These are phyloP conservation scores for Phaeotremella fagi DNA, from an alignment of 768 basidiomycete genomes.

Conservation along the genomic window DNA sequence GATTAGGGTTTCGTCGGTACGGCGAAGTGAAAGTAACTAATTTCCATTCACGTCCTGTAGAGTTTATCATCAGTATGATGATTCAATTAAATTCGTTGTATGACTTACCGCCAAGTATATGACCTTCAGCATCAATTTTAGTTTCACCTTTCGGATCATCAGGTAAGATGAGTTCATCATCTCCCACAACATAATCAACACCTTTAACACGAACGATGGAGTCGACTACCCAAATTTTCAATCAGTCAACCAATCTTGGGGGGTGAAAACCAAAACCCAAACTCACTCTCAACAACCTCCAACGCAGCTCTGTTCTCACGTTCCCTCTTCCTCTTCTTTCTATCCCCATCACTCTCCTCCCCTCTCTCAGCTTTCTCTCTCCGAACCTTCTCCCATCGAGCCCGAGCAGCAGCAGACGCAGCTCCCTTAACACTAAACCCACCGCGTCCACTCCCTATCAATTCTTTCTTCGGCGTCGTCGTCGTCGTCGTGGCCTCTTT, in stretches of 20 bases:
- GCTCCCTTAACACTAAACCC: conserved; percentile 43
- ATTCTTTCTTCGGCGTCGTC: conserved; percentile 27
- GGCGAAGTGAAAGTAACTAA: conserved; percentile 78
- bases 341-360: conserved; percentile 43
- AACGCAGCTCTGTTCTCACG: conserved; percentile 7
- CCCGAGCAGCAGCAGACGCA: conserved; percentile 40
- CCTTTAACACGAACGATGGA: conserved; percentile 56
- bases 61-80: not conserved
- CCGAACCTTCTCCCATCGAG: conserved; percentile 49
- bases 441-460: conserved; percentile 45
- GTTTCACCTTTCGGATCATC: conserved; percentile 81
- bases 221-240: conserved; percentile 8
- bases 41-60: conserved; percentile 77
- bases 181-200: conserved; percentile 69
- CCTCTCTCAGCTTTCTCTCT: conserved; percentile 46
- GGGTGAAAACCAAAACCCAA: too few species aligned
- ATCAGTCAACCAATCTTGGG: conserved; percentile 17
- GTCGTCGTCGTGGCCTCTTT: conserved; percentile 4
- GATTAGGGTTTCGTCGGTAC: conserved; percentile 67
- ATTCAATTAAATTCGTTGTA: not conserved
- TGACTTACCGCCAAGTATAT: conserved; percentile 71
- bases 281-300: conserved; percentile 7
- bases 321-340: conserved; percentile 18
- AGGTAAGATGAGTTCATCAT: conserved; percentile 80
- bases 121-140: conserved; percentile 83